These are phyloP conservation scores for Boletus sensibilis DNA, from an alignment of 768 basidiomycete genomes.

Conservation along the genomic window DNA sequence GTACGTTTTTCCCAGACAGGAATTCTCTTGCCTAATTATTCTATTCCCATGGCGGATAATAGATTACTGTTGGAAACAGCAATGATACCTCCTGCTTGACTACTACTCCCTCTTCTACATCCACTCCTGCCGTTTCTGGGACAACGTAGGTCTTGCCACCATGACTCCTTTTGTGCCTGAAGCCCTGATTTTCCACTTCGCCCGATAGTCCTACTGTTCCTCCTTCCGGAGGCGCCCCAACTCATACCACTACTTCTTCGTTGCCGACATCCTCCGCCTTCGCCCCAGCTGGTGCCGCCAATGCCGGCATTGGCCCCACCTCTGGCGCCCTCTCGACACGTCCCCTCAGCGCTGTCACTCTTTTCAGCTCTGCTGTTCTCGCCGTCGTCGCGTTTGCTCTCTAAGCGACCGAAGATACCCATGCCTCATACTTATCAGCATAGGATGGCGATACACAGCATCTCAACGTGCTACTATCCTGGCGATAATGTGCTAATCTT, in stretches of 20 bases:
- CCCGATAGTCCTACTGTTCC: slow-evolving; percentile 1
- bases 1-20: slow-evolving; percentile 39
- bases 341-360: slow-evolving; percentile 21
- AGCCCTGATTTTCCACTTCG: slow-evolving; percentile 4
- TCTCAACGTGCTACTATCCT: slow-evolving; percentile 20
- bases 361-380: slow-evolving; percentile 23
- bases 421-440: slow-evolving; percentile 39
- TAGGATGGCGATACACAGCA: slow-evolving; percentile 35
- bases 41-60: neutral
- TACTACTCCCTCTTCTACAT: slow-evolving; percentile 7
- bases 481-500: slow-evolving; percentile 17
- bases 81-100: slow-evolving; percentile 39
- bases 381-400: slow-evolving; percentile 25
- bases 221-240: neutral
- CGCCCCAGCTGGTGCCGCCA: slow-evolving; percentile 35
- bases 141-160: neutral
- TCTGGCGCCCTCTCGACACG: slow-evolving; percentile 28
- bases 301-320: slow-evolving; percentile 27
- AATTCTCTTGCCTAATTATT: neutral
- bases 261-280: slow-evolving; percentile 15
- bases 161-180: neutral
- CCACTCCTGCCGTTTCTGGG: slow-evolving; percentile 4
- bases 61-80: slow-evolving; percentile 40
- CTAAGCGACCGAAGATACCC: slow-evolving; percentile 15
- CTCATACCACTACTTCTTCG: neutral